Evolutionary conservation across 2,329 filamentous ascomycete species (phyloP).

Genomic region (Penicillium sp.): DNA sequence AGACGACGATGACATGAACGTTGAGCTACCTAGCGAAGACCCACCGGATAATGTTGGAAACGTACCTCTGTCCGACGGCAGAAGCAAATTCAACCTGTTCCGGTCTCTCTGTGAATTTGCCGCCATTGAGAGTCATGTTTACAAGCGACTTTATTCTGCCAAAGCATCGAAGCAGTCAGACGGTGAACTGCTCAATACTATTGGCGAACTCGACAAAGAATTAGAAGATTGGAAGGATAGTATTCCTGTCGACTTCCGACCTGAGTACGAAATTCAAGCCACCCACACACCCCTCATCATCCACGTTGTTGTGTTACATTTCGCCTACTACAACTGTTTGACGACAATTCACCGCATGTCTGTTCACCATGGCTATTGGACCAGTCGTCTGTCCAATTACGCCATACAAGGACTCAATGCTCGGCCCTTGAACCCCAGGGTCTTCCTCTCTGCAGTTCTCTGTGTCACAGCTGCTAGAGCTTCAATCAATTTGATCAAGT

Average conservation of each 20-base stretch:
- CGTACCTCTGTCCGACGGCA: constrained; percentile 84
- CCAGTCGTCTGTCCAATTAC: constrained; percentile 88
- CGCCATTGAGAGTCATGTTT: constrained; percentile 89
- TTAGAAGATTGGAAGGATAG: constrained; percentile 95
- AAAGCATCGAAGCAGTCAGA: constrained; percentile 89
- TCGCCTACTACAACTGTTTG: constrained; percentile 96
- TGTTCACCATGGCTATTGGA: constrained; percentile 97
- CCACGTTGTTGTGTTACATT: constrained; percentile 91
- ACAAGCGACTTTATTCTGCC: constrained; percentile 89
- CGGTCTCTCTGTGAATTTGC: constrained; percentile 89
- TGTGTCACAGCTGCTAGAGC: constrained; percentile 91
- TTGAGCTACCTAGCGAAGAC: constrained; percentile 88
- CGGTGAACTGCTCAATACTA: constrained; percentile 90
- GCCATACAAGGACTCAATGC: constrained; percentile 93
- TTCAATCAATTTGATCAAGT: constrained; percentile 91
- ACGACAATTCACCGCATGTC: constrained; percentile 99
- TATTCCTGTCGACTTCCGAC: constrained; percentile 94
- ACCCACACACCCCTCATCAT: constrained; percentile 91
- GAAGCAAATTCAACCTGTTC: constrained; percentile 93
- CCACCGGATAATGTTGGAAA: constrained; percentile 92
- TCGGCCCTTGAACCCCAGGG: constrained; percentile 83
- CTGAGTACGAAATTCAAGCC: constrained; percentile 92
- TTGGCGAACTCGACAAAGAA: constrained; percentile 87
- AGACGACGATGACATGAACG: constrained; percentile 87
- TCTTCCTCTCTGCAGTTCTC: constrained; percentile 89